Base-by-base conservation (phyloP, 176 grass and related monocot species). In the Zizania latifolia region DNA sequence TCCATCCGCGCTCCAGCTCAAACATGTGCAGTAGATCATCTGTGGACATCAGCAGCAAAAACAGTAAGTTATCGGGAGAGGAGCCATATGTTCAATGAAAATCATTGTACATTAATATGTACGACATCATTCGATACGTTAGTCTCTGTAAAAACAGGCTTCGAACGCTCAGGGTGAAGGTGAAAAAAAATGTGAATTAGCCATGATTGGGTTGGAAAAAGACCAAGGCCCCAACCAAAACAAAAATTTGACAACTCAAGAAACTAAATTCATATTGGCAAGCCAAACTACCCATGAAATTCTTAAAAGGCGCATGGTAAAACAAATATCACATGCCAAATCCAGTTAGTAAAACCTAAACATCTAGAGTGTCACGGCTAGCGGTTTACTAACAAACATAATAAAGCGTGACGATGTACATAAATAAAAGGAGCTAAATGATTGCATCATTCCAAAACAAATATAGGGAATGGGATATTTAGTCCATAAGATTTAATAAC, bases 1-100 rank as follows among this genome's bases (percentile, higher is more conserved):
- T 58, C 89, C 92, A 65, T 96, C 92, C 17, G 87, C 81, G 44
- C 86, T 96, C 92, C 92, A 96, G 83, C 76, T 92, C 89, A 96
- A 89, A 72, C 89, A 41, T 26, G 92, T 96, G 69, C 92, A 96
- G 81, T 96, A 87, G 30, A 92, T 55, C 81, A 89, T 80, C 92
- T 96, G 68, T n/a, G n/a, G n/a, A n/a, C 38, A 66, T 9, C 24
- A 14, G 28, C 21, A 71, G 70, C 1, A 65, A 17, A 62, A 16
- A 10, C 3, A 29, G n/a, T n/a, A n/a, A n/a, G n/a, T n/a, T n/a
- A n/a, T n/a, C n/a, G n/a, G n/a, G n/a, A n/a, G n/a, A n/a, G n/a
- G n/a, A n/a, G n/a, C n/a, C n/a, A n/a, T n/a, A n/a, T n/a, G n/a
- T n/a, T n/a, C n/a, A n/a, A n/a, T 1, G 22, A 53, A 22, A 8